Conservation (phyloP, 768 basidiomycete species). For the Trichaptum fuscoviolaceum region DNA sequence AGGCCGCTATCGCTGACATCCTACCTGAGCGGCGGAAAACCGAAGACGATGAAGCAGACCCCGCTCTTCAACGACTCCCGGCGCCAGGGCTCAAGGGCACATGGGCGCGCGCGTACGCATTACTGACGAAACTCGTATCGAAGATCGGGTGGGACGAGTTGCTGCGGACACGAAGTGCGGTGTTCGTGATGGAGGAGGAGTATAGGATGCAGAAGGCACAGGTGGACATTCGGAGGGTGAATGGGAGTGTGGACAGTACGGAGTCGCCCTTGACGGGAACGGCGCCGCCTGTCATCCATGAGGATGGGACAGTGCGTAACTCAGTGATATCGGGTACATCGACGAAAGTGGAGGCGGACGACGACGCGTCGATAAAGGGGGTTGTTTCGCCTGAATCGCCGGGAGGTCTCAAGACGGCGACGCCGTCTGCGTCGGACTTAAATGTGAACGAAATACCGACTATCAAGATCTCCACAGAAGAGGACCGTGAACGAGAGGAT, state of each 20-base stretch:
- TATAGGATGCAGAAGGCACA: slow-evolving; percentile 95
- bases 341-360: slow-evolving; percentile 39
- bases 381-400: slow-evolving; percentile 43
- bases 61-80: slow-evolving; percentile 89
- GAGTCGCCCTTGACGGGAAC: slow-evolving; percentile 21
- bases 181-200: slow-evolving; percentile 99
- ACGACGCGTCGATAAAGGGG: slow-evolving; percentile 66
- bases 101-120: slow-evolving; percentile 89
- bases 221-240: slow-evolving; percentile 46
- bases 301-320: slow-evolving; percentile 49
- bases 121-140: slow-evolving; percentile 86
- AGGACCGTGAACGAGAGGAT: slow-evolving; percentile 29
- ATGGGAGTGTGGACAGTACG: slow-evolving; percentile 25
- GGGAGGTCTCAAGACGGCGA: slow-evolving; percentile 6
- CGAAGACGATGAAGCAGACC: slow-evolving; percentile 88
- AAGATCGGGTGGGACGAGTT: slow-evolving; percentile 99
- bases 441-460: slow-evolving; percentile 40
- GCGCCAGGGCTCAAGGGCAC: slow-evolving; percentile 93
- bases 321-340: slow-evolving; percentile 19
- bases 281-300: slow-evolving; percentile 45
- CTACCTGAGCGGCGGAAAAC: slow-evolving; percentile 78
- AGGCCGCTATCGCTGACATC: slow-evolving; percentile 82
- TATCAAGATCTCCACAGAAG: slow-evolving; percentile 56
- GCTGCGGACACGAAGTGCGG: slow-evolving; percentile 85
- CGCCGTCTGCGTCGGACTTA: slow-evolving; percentile 20